A percentile compares a stretch with the other conserved stretches of the same genome.
These are phyloP conservation scores for Fusarium tanahbumbuense DNA, from an alignment of 2,329 filamentous ascomycete genomes.

Conservation along the genomic window DNA sequence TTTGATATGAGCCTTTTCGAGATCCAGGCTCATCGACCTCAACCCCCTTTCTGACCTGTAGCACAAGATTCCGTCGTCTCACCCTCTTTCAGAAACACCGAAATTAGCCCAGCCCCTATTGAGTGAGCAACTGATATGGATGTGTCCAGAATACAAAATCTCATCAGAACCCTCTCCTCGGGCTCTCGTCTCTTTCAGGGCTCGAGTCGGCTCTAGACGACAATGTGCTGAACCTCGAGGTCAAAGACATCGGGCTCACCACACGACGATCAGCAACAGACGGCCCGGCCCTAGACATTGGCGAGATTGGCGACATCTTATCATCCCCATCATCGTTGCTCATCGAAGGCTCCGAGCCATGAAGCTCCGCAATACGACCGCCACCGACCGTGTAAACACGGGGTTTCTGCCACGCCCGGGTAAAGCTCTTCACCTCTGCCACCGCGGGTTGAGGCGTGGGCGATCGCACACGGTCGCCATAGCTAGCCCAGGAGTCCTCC, in stretches of 20 bases:
- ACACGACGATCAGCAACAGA: not conserved
- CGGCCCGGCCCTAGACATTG: constrained; percentile 7
- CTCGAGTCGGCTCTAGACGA: constrained; percentile 9
- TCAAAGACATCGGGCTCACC: constrained; percentile 20
- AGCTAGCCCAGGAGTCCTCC: constrained; percentile 32
- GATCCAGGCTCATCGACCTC: not conserved
- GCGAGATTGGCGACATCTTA: constrained; percentile 13
- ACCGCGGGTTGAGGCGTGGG: constrained; percentile 44
- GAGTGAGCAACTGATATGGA: not conserved
- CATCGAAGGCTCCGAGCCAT: not conserved
- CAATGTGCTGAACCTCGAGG: constrained; percentile 17
- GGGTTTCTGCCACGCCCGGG: constrained; percentile 40
- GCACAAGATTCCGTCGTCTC: constrained; percentile 22
- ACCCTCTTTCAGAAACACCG: constrained; percentile 17
- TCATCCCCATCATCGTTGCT: not conserved
- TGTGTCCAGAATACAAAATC: not conserved
- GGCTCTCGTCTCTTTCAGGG: constrained; percentile 1
- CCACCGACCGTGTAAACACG: constrained; percentile 38
- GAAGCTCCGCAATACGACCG: constrained; percentile 15
- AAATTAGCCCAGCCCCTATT: constrained; percentile 21
- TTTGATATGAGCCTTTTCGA: not conserved
- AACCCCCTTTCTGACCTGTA: not conserved
- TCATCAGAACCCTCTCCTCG: not conserved
- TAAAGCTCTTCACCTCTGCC: constrained; percentile 41
- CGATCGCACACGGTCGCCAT: constrained; percentile 37